A percentile compares a stretch with the other conserved stretches of the same genome.
phyloP scores from a whole-genome alignment of 83 land plant species.

The Picea engelmannii region DNA sequence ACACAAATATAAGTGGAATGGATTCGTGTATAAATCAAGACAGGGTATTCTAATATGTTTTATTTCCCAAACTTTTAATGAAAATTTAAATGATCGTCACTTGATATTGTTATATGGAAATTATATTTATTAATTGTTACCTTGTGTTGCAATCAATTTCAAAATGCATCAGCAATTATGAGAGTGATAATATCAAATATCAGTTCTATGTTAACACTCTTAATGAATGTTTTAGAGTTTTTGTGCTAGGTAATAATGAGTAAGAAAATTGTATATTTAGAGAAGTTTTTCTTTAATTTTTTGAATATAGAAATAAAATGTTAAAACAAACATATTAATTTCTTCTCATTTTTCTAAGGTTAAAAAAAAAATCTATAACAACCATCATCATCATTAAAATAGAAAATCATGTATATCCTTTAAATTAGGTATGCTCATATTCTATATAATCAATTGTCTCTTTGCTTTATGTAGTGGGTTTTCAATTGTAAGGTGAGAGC shows the following conservation, averaged over 20 bases:
- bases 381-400: not conserved
- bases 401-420: no score
- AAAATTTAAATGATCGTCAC: not conserved
- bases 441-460: not conserved
- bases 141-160: not conserved
- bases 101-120: no score
- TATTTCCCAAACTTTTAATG: constrained; percentile 9
- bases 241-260: constrained; percentile 5
- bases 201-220: constrained; percentile 71
- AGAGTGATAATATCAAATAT: constrained; percentile 61
- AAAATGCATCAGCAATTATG: constrained; percentile 52
- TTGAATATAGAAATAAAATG: no score
- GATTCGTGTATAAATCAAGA: constrained; percentile 52
- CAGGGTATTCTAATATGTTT: constrained; percentile 64
- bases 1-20: constrained; percentile 22
- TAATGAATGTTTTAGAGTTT: constrained; percentile 42
- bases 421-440: not conserved
- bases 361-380: no score
- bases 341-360: no score
- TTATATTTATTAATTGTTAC: not conserved
- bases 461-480: not conserved
- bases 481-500: not conserved
- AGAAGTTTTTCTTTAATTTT: no score
- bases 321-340: no score
- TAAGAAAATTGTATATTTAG: not conserved